Evolutionary conservation across 129 eudicot genomes (phyloP), one percentile per base, ranked within the genome.

Genomic region (Flaveria linearis): DNA sequence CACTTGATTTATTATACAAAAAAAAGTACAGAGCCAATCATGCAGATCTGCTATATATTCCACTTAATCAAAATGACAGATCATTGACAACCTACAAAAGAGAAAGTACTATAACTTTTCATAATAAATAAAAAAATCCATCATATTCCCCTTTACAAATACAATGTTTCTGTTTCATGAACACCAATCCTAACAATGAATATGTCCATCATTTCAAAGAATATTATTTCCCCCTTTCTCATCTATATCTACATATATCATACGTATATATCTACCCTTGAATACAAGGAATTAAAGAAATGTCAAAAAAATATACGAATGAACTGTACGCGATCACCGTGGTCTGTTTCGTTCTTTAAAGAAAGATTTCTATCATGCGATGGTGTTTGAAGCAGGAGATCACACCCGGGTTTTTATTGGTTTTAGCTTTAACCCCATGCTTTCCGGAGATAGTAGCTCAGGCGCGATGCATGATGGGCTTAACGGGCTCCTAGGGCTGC

Each of bases 381-480:
- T 68, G 53, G 55, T 15, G 57, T 52, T 12, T 56, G 65, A 69
- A 47, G 49, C 49, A 10, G 61, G 60, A 16, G 73, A 28, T n/a
- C 84, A 76, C 46, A 88, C 79, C 57, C 99, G 93, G 26, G 99
- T 95, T 85, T 86, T 95, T 73, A 95, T 95, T 3, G 99, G 99
- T 81, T 91, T 95, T 14, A 95, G 88, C 79, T 95, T 95, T 84
- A 95, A 77, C 25, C 99, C 99, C 99, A 95, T 91, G 86, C 97
- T 95, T 83, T 95, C 97, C 0, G 97, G 99, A 30, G 97, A 89
- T 69, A 95, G 89, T 13, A 95, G 87, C 76, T 95, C 99, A 0
- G 99, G 96, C 5, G 99, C 33, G 20, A 95, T 95, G 82, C 97
- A 89, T 2, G 92, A 82, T 0, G 95, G 94, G 76, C 96, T 91